phyloP scores from a whole-genome alignment of 768 basidiomycete genomes.

The Tulasnella sp. region DNA sequence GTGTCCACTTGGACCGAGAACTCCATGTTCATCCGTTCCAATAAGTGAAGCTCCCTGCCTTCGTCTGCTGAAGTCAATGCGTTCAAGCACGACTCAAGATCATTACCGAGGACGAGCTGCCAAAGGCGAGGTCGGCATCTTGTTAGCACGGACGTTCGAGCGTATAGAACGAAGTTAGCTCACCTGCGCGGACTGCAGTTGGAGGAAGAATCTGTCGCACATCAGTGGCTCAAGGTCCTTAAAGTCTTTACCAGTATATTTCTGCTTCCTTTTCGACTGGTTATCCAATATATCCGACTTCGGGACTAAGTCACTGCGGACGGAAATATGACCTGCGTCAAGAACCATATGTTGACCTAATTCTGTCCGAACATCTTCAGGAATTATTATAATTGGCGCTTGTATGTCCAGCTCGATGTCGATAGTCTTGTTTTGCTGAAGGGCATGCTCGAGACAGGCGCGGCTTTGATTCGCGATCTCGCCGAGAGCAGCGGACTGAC shows the following conservation, averaged over 20 bases:
- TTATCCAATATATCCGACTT: conserved; percentile 78
- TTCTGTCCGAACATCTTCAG: conserved; percentile 81
- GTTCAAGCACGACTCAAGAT: conserved; percentile 76
- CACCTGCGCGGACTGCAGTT: conserved; percentile 89
- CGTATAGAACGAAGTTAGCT: conserved; percentile 28
- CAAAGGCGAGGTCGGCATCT: conserved; percentile 4
- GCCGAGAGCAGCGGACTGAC: conserved; percentile 85
- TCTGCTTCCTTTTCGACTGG: conserved; percentile 77
- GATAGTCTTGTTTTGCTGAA: conserved; percentile 92
- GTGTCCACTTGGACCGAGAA: conserved; percentile 92
- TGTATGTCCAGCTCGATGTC: conserved; percentile 97
- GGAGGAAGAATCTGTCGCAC: conserved; percentile 89
- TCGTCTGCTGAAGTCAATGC: conserved; percentile 65
- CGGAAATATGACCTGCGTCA: conserved; percentile 95
- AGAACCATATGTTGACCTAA: conserved; percentile 85
- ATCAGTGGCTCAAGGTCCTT: conserved; percentile 83
- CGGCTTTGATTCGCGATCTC: conserved; percentile 92
- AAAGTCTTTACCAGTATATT: conserved; percentile 88
- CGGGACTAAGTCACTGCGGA: conserved; percentile 86
- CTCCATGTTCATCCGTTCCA: conserved; percentile 90
- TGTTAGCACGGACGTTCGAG: conserved; percentile 19
- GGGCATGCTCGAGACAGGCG: conserved; percentile 89
- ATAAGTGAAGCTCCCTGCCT: conserved; percentile 67
- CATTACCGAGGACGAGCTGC: conserved; percentile 87
- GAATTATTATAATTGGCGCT: conserved; percentile 95